Base-by-base conservation (phyloP, 1,284 basidiomycete species). In the Wallemia mellicola region DNA sequence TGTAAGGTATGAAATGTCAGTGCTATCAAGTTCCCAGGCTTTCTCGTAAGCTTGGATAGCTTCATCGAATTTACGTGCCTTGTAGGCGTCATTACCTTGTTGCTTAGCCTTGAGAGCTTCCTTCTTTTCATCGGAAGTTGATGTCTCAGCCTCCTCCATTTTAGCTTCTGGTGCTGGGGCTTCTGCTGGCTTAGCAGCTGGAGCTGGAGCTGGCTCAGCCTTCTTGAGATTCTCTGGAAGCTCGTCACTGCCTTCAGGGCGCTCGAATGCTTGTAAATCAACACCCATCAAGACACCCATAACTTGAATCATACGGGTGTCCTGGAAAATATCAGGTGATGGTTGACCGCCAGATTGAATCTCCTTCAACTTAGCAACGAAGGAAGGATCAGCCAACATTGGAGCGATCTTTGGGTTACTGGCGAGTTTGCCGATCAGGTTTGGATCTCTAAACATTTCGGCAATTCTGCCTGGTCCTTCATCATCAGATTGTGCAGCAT, bases 281-380 rank as follows among this genome's bases (percentile, higher is more conserved):
- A 96, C 78, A 58, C 88, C 88, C 84, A 95, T 89, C 62, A 88
- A 76, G 11, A 81, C 91, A 63, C 91, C 91, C 62, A 95, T 76
- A 24, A 89, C 88, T 66, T 71, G 69, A 64, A 95, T 85, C 86
- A 94, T 92, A 61, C 91, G 78, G 32, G 89, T 80, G 71, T 96
- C 89, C 64, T 78, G 73, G 65, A 85, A 71, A 64, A 64, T 68
- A 79, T 63, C 63, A 27, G 63, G 61, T 1, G 65, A 66, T 25
- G 68, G 63, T 58, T 63, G 61, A 15, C 67, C 70, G 62, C 68
- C 67, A 11, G 67, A 64, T 65, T 74, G 72, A 60, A 76, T 63
- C 24, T 63, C 63, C 59, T 66, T 63, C 27, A 72, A 63, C 71
- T 78, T 83, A 65, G 80, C 76, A 48, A 83, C 74, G 68, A 91